These are phyloP conservation scores for Camelina hispida DNA, from an alignment of 345 rosid species.

Conservation along the genomic window DNA sequence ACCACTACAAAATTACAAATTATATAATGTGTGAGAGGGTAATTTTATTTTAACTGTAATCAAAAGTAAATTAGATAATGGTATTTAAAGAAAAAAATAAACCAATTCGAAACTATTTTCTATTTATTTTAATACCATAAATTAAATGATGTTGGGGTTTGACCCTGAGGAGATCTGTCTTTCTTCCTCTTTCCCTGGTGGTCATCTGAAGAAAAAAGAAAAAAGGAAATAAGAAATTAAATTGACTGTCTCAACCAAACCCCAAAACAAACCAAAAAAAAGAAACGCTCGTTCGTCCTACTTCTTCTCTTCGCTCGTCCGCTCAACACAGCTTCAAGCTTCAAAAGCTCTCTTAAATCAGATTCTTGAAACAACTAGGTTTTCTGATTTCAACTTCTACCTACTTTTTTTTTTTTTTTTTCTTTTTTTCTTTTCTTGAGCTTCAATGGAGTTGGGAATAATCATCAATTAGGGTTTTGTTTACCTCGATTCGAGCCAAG, in stretches of 20 bases:
- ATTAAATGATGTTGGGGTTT: neutral
- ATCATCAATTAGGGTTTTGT: conserved; percentile 31
- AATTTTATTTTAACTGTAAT: no score
- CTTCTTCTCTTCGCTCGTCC: conserved; percentile 23
- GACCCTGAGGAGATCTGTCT: neutral
- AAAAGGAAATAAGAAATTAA: neutral
- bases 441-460: conserved; percentile 27
- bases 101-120: neutral
- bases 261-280: neutral
- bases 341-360: conserved; percentile 23
- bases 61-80: no score
- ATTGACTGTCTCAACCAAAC: conserved; percentile 6
- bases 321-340: conserved; percentile 12
- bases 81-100: no score
- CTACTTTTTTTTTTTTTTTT: neutral
- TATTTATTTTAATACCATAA: neutral
- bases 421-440: neutral
- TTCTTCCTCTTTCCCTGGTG: neutral
- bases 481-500: conserved; percentile 22
- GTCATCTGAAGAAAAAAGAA: neutral
- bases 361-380: neutral
- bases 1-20: no score
- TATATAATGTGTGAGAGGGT: no score
- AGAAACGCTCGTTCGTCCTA: conserved; percentile 36
- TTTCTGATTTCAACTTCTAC: conserved; percentile 8